Base-by-base conservation (phyloP, 2,329 filamentous ascomycete genomes). In the Amylocarpus encephaloides region DNA sequence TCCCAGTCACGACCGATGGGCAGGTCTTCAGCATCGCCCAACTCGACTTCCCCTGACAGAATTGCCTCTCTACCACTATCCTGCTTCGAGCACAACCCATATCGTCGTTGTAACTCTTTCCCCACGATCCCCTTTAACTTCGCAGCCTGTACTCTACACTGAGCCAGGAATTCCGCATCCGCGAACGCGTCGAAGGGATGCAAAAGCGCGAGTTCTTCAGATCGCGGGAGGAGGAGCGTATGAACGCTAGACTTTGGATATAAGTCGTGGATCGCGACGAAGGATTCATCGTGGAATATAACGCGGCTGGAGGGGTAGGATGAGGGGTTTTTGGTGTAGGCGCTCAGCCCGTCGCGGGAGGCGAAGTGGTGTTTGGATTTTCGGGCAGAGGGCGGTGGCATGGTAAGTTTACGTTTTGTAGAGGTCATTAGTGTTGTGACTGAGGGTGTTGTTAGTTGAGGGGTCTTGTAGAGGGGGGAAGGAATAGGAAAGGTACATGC, bases 201-300 rank as follows among this genome's bases (percentile, higher is more conserved):
- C 10, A 81, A 71, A 5, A 75, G 70, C 59, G 75, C 80, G 63
- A 82, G 79, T 2, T 66, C 62, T 1, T 73, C 64, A 36, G 85
- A 79, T 44, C 91, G 85, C 6, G 91, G 88, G 5, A 97, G 80
- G n/a, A 97, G 79, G 2, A 98, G 85, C 1, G 88, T 76, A 70
- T 98, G 93, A 3, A 96, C 75, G 3, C 79, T 82, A 3, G 87
- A 80, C 68, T 97, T 98, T 7, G 93, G 91, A 65, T 82, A 98
- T 54, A 82, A 73, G 70, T 98, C 93, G 60, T 84, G 77, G 66
- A 97, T 87, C 16, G 83, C 78, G 45, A 91, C 86, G 58, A 85
- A 88, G 53, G 81, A 70, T n/a, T 79, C 73, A 56, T 80, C 79
- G 67, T 83, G 73, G 62, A 82, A 83, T 48, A 93, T 73, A 1